Conservation (phyloP, 148 eudicot species). For the Simmondsia chinensis region DNA sequence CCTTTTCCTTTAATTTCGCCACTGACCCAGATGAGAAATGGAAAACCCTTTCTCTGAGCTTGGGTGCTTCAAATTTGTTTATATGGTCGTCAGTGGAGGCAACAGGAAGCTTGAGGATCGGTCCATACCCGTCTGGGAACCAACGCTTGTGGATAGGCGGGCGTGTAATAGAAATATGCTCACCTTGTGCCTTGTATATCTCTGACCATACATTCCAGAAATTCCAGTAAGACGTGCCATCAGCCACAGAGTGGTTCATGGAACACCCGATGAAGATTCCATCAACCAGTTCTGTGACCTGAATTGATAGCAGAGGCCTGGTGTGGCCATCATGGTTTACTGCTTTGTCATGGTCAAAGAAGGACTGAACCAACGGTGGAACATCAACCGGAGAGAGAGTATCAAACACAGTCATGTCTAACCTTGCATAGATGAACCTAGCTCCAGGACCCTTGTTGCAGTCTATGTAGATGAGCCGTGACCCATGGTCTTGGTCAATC, state of each 20-base stretch:
- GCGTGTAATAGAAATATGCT: neutral
- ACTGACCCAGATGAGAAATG: constrained; percentile 56
- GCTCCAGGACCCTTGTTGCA: no score
- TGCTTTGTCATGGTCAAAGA: constrained; percentile 21
- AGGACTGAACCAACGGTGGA: constrained; percentile 21
- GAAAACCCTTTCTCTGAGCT: constrained; percentile 43
- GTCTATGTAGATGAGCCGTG: neutral
- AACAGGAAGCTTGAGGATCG: constrained; percentile 10
- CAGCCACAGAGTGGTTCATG: constrained; percentile 39
- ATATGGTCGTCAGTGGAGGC: constrained; percentile 22
- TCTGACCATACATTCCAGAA: constrained; percentile 50
- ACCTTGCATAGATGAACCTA: constrained; percentile 19
- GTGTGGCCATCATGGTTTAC: constrained; percentile 39
- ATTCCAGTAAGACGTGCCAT: constrained; percentile 57
- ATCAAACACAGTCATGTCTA: constrained; percentile 15
- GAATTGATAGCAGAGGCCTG: constrained; percentile 34
- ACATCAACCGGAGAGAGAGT: constrained; percentile 19
- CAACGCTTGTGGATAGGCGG: constrained; percentile 16
- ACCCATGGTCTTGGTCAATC: neutral
- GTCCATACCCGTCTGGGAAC: constrained; percentile 22
- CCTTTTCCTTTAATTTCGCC: constrained; percentile 37
- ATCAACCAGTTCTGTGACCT: constrained; percentile 40
- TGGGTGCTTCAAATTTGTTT: constrained; percentile 15
- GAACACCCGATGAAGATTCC: constrained; percentile 50
- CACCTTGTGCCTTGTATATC: constrained; percentile 11